Conservation (phyloP, 2,329 filamentous ascomycete genomes). For the Lachnellula suecica region DNA sequence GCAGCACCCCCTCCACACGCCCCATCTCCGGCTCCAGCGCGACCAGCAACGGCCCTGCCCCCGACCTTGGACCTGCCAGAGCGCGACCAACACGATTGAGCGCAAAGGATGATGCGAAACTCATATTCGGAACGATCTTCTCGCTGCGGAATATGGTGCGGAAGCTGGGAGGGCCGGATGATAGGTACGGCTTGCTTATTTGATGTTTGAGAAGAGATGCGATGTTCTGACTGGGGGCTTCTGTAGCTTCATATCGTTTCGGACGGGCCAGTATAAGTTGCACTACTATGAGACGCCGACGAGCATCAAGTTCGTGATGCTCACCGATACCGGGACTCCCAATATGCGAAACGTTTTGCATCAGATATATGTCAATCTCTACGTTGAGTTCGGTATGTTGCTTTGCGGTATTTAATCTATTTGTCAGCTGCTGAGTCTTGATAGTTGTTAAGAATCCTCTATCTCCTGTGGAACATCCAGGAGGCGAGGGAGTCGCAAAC, state of each 20-base stretch:
- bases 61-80: conserved; percentile 31
- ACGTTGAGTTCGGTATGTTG: conserved; percentile 83
- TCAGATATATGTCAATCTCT: conserved; percentile 98
- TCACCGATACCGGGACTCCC: conserved; percentile 84
- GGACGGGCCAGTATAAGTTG: conserved; percentile 93
- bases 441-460: conserved; percentile 71
- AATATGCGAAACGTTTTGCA: conserved; percentile 94
- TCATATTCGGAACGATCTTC: conserved; percentile 96
- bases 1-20: conserved; percentile 44
- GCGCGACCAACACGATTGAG: conserved; percentile 33
- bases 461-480: conserved; percentile 66
- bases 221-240: neutral
- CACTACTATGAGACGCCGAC: conserved; percentile 99
- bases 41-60: conserved; percentile 38
- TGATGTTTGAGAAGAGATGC: neutral
- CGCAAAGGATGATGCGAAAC: conserved; percentile 84
- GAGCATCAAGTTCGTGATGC: conserved; percentile 92
- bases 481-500: conserved; percentile 67
- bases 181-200: conserved; percentile 50
- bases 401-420: conserved; percentile 3
- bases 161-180: conserved; percentile 90
- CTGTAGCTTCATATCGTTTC: conserved; percentile 87
- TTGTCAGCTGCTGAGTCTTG: neutral
- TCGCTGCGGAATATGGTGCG: conserved; percentile 95
- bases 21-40: conserved; percentile 47